Base-by-base conservation (phyloP, 2,329 filamentous ascomycete genomes). In the Hypoxylon sp. region DNA sequence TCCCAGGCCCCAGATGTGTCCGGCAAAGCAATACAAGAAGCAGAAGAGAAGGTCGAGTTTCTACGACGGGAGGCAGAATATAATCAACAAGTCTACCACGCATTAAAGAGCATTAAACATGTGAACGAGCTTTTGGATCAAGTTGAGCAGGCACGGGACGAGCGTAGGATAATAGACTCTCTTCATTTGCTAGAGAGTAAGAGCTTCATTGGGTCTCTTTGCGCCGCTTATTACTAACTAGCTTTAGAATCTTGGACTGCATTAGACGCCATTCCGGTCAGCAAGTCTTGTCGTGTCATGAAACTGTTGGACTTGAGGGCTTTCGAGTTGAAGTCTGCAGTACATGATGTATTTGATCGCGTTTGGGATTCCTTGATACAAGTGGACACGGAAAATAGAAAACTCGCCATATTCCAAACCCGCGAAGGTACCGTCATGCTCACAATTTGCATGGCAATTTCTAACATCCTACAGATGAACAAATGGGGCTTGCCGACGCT, bases 331-430 rank as follows among this genome's bases (percentile, higher is more conserved):
- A 90, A 90, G 68, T 85, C 86, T 1, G 84, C 87, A 19, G 86
- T 96, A 22, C 86, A 90, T 63, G 87, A 91, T 44, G 87, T 88
- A 8, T 86, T 96, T 42, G 86, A 88, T 47, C 83, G 85, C 60
- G 86, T 90, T n/a, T 98, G 94, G 93, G 87, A 87, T 64, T 82
- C 85, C 0, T 82, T 95, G 47, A 82, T 97, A 11, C 80, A 84
- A 1, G 80, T 94, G 17, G 88, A 95, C 74, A 78, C 83, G 0
- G 82, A 87, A 22, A 80, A 82, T 8, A 82, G 83, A 8, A 84
- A 80, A 50, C 80, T 96, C 6, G 85, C 82, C 0, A 85, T 97
- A 35, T 82, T 82, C 26, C 81, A 85, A 11, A 80, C 80, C 17
- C 80, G 84, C 26, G 78, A 87, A 78, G 84, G 88, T 90, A 78